Conservation (phyloP, 2,329 filamentous ascomycete species). For the Hypoxylon rubiginosum region DNA sequence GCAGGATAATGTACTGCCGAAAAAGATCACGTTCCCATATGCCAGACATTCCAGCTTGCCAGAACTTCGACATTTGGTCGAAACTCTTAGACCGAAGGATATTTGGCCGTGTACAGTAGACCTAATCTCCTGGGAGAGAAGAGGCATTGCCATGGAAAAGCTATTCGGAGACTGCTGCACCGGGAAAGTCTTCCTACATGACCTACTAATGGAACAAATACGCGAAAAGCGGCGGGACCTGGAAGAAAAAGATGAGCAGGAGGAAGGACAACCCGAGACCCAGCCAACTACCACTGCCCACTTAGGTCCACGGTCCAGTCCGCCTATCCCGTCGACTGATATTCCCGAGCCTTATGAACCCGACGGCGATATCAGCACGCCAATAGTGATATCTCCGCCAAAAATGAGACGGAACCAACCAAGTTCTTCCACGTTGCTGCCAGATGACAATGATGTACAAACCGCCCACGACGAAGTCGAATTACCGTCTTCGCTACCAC, state of each 20-base stretch:
- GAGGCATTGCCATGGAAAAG: conserved; percentile 72
- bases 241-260: conserved; percentile 6
- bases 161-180: conserved; percentile 81
- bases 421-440: background rate
- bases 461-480: background rate
- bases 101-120: conserved; percentile 87
- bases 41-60: conserved; percentile 89
- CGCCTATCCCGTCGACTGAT: background rate
- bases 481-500: background rate
- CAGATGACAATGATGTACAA: background rate
- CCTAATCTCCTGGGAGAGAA: conserved; percentile 69
- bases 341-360: background rate
- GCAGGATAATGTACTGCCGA: conserved; percentile 51
- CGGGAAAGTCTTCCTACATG: conserved; percentile 72
- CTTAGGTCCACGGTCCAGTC: conserved; percentile 6
- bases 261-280: conserved; percentile 40
- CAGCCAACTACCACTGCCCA: conserved; percentile 15
- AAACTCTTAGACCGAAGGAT: conserved; percentile 78
- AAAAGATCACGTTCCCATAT: conserved; percentile 78
- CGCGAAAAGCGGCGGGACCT: conserved; percentile 14
- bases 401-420: background rate
- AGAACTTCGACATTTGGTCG: conserved; percentile 80
- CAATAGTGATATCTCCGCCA: background rate
- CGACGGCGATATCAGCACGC: background rate
- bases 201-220: conserved; percentile 66